Conservation (phyloP, 176 grass and related monocot genomes). For the Carex kokanica region DNA sequence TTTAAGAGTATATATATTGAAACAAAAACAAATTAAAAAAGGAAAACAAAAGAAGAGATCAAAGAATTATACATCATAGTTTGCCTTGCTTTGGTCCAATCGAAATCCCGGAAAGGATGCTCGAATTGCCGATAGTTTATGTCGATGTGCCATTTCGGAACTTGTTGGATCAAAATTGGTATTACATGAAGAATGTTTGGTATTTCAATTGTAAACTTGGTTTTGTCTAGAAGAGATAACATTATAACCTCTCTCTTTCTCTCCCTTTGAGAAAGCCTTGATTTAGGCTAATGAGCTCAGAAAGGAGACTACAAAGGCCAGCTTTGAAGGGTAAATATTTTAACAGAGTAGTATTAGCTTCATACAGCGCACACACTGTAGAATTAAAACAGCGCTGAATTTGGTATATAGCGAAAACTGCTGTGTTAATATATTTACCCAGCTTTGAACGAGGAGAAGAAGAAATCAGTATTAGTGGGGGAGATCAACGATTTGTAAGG, state of each 20-base stretch:
- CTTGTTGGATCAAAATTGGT: conserved; percentile 7
- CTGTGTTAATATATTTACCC: too few species aligned
- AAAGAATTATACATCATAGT: conserved; percentile 8
- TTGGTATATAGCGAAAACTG: too few species aligned
- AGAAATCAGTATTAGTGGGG: conserved; percentile 4
- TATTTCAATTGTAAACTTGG: conserved; percentile 13
- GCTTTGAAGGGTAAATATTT: not conserved
- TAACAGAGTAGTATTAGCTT: too few species aligned
- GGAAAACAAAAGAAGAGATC: not conserved
- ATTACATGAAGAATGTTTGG: conserved; percentile 21
- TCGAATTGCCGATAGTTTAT: conserved; percentile 2
- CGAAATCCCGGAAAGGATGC: not conserved
- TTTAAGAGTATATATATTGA: conserved; percentile 10
- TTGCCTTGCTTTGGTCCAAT: conserved; percentile 14
- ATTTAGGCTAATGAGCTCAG: not conserved
- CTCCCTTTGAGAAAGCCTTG: not conserved
- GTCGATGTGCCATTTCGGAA: conserved; percentile 17
- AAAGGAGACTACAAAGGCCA: not conserved
- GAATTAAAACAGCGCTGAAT: too few species aligned
- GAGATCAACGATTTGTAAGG: not conserved
- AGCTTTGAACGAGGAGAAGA: not conserved
- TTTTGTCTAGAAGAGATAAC: conserved; percentile 16
- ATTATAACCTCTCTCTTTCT: not conserved
- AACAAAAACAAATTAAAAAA: not conserved
- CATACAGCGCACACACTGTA: too few species aligned